phyloP scores from a whole-genome alignment of 179 eudicot genomes.

The Spergularia azorica region DNA sequence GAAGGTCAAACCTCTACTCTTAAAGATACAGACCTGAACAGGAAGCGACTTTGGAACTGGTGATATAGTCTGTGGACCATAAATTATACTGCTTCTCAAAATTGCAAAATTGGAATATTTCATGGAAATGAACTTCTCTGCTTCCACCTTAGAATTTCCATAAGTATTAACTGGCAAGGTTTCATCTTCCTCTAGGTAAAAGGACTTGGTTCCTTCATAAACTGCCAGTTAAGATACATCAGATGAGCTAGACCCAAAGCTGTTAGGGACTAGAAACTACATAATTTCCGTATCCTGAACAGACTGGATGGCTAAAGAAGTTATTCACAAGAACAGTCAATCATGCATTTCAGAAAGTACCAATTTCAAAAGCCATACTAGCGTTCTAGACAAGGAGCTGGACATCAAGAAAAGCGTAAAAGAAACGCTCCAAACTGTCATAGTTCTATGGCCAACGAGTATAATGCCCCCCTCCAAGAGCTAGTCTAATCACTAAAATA shows the following conservation, averaged over 20 bases:
- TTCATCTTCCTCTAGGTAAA: constrained; percentile 88
- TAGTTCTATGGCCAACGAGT: too few relatives aligned
- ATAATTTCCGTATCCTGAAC: background rate
- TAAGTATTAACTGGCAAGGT: constrained; percentile 73
- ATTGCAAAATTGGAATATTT: constrained; percentile 76
- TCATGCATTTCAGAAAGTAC: background rate
- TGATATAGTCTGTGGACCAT: constrained; percentile 83
- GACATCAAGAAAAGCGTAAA: background rate
- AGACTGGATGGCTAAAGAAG: background rate
- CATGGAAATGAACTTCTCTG: constrained; percentile 65
- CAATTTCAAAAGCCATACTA: background rate
- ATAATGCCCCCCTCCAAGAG: too few relatives aligned
- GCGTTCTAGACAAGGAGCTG: too few relatives aligned
- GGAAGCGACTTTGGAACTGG: constrained; percentile 91
- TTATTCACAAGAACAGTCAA: too few relatives aligned
- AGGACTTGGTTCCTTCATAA: constrained; percentile 85
- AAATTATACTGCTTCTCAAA: constrained; percentile 92
- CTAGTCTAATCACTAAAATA: too few relatives aligned
- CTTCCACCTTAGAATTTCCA: constrained; percentile 81
- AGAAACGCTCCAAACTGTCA: background rate
- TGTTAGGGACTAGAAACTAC: background rate
- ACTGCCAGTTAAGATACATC: constrained; percentile 43
- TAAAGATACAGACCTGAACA: constrained; percentile 58
- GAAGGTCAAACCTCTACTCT: background rate
- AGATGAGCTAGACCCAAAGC: background rate